Evolutionary conservation across 371 early-diverging fungal species (phyloP), one percentile per base, ranked within the genome.

Genomic region (Zychaea mexicana): DNA sequence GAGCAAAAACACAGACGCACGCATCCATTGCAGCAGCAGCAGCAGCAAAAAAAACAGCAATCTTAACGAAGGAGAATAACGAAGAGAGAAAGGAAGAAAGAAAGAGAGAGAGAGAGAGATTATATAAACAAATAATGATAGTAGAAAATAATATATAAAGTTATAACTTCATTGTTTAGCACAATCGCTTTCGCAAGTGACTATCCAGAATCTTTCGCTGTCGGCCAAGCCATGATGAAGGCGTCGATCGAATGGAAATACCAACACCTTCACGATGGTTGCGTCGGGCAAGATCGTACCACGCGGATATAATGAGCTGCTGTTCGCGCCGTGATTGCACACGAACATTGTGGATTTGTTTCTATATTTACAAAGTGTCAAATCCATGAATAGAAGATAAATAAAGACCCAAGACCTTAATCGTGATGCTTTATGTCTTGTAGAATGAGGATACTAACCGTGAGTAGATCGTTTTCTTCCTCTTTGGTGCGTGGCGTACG

Each of bases 141-240:
- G 24, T 30, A 6, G 3, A 31, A 33, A 56, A 33, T 33, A 21
- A 52, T 28, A 49, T n/a, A n/a, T n/a, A 42, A 6, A 21, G 90
- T 92, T 10, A 58, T 32, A 28, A 27, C 32, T 1, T 24, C 21
- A 57, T 24, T 7, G 2, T 33, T 27, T 64, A 52, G 13, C 26
- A 80, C 32, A 80, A 54, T 38, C 79, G 84, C 46, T 85, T 81
- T 62, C 85, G 82, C 38, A 87, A 69, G 63, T 88, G 83, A 56
- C 85, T 77, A 58, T 85, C 84, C 28, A 90, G 69, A 7, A 78
- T 79, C 42, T 81, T 79, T 38, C 90, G 82, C 69, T 92, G 91
- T 67, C 87, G 84, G 28, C 87, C 90, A 22, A 92, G 76, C 92
- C 92, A 92, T 19, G 91, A 88, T 8, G 87, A 83, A 5, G 91